Evolutionary conservation across 2,329 filamentous ascomycete genomes (phyloP).

Genomic region (Xylariaceae sp.): DNA sequence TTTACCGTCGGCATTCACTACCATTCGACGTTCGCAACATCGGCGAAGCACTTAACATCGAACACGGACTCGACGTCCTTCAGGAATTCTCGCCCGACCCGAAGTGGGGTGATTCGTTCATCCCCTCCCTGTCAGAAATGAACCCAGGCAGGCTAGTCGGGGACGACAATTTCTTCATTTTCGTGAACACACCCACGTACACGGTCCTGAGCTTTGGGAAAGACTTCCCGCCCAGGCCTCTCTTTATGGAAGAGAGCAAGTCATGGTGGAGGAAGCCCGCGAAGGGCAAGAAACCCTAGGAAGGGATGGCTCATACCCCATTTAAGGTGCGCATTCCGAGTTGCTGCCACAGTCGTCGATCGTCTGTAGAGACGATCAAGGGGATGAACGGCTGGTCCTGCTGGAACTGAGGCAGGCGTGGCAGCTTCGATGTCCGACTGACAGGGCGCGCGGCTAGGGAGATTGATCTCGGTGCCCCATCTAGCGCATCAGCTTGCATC

Average conservation of each 20-base stretch:
- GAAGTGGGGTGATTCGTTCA: constrained; percentile 10
- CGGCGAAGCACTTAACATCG: constrained; percentile 11
- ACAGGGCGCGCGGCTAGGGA: neutral
- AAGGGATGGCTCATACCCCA: neutral
- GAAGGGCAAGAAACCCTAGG: constrained; percentile 3
- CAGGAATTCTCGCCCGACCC: constrained; percentile 16
- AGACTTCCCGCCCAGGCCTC: constrained; percentile 19
- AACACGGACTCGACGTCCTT: constrained; percentile 15
- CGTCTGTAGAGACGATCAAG: neutral
- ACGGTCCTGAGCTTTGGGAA: constrained; percentile 27
- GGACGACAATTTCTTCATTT: constrained; percentile 29
- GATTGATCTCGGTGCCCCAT: too few species aligned
- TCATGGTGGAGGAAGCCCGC: constrained; percentile 15
- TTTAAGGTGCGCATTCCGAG: neutral
- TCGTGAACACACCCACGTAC: constrained; percentile 27
- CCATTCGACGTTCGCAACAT: constrained; percentile 5
- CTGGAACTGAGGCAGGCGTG: neutral
- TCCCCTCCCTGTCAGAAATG: constrained; percentile 10
- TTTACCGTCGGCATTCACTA: constrained; percentile 14
- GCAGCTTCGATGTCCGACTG: neutral
- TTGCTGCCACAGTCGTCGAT: neutral
- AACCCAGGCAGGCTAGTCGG: constrained; percentile 20
- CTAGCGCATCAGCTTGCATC: too few species aligned
- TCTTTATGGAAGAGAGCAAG: constrained; percentile 3
- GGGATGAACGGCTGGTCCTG: neutral